phyloP scores from a whole-genome alignment of 441 rosid genomes.

The Bruguiera hainesii region DNA sequence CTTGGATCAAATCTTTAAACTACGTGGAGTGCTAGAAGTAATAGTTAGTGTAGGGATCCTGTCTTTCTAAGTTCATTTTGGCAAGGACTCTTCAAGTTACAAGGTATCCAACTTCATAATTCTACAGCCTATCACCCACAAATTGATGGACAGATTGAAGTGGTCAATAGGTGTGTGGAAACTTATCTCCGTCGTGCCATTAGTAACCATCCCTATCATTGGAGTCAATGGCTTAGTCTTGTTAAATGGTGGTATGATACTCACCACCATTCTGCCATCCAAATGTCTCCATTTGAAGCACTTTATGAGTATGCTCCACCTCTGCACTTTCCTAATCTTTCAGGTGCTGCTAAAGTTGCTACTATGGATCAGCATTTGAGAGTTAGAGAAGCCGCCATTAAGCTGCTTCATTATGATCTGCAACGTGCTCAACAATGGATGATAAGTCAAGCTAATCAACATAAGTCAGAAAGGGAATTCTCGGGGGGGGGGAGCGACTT shows the following conservation, averaged over 20 bases:
- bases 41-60: background rate
- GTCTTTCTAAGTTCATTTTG: background rate
- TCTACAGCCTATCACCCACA: background rate
- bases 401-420: background rate
- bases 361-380: no score
- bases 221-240: background rate
- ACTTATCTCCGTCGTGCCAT: background rate
- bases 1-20: background rate
- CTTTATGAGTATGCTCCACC: no score
- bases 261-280: background rate
- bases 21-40: background rate
- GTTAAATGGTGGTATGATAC: background rate
- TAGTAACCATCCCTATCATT: background rate
- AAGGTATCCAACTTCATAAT: no score
- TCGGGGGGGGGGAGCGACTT: background rate
- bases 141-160: background rate
- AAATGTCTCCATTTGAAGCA: no score
- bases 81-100: background rate
- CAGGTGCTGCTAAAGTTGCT: no score
- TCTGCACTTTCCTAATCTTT: no score
- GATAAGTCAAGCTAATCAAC: background rate
- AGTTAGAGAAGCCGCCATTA: no score
- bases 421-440: no score
- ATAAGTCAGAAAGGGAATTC: background rate
- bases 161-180: background rate